Base-by-base conservation (phyloP, 345 rosid genomes). In the Murraya koenigii region DNA sequence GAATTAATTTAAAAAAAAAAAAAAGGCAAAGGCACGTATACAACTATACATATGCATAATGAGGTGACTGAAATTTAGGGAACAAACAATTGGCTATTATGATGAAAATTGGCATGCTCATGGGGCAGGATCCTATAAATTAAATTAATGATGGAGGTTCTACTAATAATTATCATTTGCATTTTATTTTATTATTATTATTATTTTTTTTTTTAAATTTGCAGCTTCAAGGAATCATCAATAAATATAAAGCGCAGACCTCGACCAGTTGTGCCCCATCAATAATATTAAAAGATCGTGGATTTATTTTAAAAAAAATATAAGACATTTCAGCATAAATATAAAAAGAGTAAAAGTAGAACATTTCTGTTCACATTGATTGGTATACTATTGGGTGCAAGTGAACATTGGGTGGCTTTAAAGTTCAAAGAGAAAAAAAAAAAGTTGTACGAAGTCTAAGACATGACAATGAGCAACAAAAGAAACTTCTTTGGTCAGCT, bases 81-180 rank as follows among this genome's bases (percentile, higher is more conserved):
- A 38, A 38, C 60, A 71, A 35, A 10, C 58, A 41, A 25, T 11
- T 55, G 36, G 32, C 32, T 6, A 49, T 72, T 52, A 77, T 76
- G 74, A 72, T 77, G 74, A n/a, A 28, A 35, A 33, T 66, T 7
- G 64, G 77, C 74, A 72, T 66, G 83, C 75, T 66, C 56, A 66
- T 77, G 75, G 8, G 54, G 2, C 64, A 55, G 33, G 69, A 35
- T 58, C 23, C 64, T 60, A 30, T 61, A 62, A 17, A n/a, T n/a
- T n/a, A n/a, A 70, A 15, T 4, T 5, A 19, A 70, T 70, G 65
- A 80, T 80, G 54, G 60, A 62, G 9, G 3, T 28, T 69, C 38
- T n/a, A 33, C 52, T 22, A 54, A 25, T 58, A 58, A n/a, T 70
- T 25, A 35, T n/a, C 10, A 47, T 32, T 4, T 49, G 19, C 33